These are phyloP conservation scores for Rosa lucieae DNA, from an alignment of 306 rosid species.

Conservation along the genomic window DNA sequence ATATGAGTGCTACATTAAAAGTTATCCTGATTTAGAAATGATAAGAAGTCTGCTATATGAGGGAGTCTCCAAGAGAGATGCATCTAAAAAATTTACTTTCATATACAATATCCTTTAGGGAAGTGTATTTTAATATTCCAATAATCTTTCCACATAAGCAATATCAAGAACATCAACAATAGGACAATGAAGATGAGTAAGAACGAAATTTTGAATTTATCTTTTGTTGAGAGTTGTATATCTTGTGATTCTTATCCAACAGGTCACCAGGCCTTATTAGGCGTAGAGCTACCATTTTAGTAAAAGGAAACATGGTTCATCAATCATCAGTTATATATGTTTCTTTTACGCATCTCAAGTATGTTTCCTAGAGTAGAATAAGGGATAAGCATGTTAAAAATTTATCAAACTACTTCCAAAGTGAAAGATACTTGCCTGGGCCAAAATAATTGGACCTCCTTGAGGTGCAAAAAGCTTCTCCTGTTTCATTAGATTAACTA, in stretches of 20 bases:
- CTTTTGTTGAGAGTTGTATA: not conserved
- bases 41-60: not conserved
- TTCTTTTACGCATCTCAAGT: not conserved
- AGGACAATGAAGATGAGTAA: not conserved
- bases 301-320: constrained; percentile 4
- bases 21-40: not conserved
- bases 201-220: not conserved
- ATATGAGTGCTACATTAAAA: not conserved
- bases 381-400: not conserved
- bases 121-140: not conserved
- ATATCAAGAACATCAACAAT: not conserved
- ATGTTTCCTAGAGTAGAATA: not conserved
- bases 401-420: constrained; percentile 6
- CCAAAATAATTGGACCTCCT: constrained; percentile 93
- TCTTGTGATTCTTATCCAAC: not conserved
- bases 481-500: constrained; percentile 83
- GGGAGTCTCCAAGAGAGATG: not conserved
- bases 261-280: not conserved
- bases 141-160: not conserved
- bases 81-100: not conserved
- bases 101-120: not conserved
- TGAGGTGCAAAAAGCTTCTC: constrained; percentile 88
- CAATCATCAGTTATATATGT: constrained; percentile 2
- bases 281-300: constrained; percentile 11
- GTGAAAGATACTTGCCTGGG: constrained; percentile 72